These are phyloP conservation scores for Tetrapisispora taiwanensis DNA, from an alignment of 805 yeast genomes.

Conservation along the genomic window DNA sequence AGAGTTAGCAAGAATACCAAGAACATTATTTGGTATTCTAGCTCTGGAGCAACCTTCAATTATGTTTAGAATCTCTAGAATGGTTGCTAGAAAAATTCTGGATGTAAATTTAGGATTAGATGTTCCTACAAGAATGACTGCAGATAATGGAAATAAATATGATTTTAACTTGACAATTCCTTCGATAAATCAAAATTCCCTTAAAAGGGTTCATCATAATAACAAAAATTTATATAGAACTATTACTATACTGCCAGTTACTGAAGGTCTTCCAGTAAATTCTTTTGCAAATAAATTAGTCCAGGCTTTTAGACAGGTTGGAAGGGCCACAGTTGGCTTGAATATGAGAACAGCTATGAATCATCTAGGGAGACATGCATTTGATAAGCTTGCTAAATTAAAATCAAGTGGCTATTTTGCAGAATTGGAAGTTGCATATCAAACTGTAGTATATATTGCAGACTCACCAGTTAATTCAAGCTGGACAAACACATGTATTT, in stretches of 20 bases:
- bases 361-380: conserved; percentile 85
- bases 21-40: conserved; percentile 75
- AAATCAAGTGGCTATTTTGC: conserved; percentile 85
- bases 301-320: conserved; percentile 61
- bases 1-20: conserved; percentile 86
- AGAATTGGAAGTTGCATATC: conserved; percentile 79
- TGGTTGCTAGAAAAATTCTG: conserved; percentile 57
- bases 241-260: conserved; percentile 72
- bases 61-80: conserved; percentile 78
- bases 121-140: conserved; percentile 9
- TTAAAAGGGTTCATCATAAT: conserved; percentile 5
- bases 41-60: conserved; percentile 80
- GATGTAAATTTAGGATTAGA: conserved; percentile 1
- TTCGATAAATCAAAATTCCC: conserved; percentile 13
- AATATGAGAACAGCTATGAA: conserved; percentile 72
- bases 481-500: conserved; percentile 88
- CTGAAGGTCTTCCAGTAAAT: conserved; percentile 71
- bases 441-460: conserved; percentile 81
- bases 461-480: conserved; percentile 74
- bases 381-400: conserved; percentile 75
- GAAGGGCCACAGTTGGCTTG: conserved; percentile 64
- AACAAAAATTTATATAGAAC: conserved; percentile 47
- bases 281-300: conserved; percentile 73
- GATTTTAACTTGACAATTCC: conserved; percentile 27
- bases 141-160: conserved; percentile 17